These are phyloP conservation scores for Cladobotryum mycophilum DNA, from an alignment of 2,329 filamentous ascomycete species.

Conservation along the genomic window DNA sequence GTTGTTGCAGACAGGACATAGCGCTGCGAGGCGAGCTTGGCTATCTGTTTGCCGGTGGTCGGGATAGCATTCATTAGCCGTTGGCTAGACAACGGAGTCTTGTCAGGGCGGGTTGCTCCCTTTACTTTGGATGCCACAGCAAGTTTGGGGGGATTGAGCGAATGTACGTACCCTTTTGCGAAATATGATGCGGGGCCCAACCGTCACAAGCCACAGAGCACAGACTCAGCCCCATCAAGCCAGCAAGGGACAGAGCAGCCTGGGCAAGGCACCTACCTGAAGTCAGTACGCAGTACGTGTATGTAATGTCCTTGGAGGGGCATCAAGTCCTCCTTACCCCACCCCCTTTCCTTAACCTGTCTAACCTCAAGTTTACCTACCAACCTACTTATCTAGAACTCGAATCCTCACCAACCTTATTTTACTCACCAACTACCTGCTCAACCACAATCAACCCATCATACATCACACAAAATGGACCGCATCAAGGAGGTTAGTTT, in stretches of 20 bases:
- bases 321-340: conserved; percentile 25
- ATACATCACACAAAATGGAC: conserved; percentile 57
- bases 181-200: conserved; percentile 7
- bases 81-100: too few relatives aligned
- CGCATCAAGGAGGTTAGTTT: conserved; percentile 79
- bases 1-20: too few relatives aligned
- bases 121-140: too few relatives aligned
- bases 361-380: conserved; percentile 22
- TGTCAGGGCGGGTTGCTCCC: too few relatives aligned
- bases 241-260: background rate
- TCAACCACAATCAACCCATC: conserved; percentile 18
- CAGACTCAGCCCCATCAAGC: conserved; percentile 15
- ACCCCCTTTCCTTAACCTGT: conserved; percentile 27
- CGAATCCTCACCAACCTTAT: conserved; percentile 6
- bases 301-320: conserved; percentile 25
- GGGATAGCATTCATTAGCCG: too few relatives aligned
- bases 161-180: too few relatives aligned
- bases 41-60: too few relatives aligned
- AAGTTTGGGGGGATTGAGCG: too few relatives aligned
- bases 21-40: too few relatives aligned
- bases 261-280: background rate
- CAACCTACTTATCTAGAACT: conserved; percentile 24
- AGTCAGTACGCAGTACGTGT: background rate
- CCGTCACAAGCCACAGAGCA: conserved; percentile 24
- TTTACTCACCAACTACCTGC: background rate